These are phyloP conservation scores for Podaxis carcinomalis DNA, from an alignment of 768 basidiomycete species.

Conservation along the genomic window DNA sequence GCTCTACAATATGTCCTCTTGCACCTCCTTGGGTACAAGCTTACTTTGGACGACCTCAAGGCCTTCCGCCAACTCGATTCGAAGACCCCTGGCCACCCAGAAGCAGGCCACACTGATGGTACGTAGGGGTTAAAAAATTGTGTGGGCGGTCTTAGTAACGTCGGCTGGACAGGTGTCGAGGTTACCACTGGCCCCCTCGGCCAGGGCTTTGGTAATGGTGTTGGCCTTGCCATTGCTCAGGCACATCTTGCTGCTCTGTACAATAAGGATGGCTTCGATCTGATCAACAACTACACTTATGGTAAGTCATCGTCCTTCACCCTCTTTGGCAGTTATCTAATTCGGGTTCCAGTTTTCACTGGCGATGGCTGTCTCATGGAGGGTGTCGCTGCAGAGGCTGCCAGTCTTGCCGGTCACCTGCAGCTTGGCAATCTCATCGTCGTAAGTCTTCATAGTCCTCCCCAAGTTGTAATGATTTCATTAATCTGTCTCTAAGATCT, in stretches of 20 bases:
- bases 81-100: conserved; percentile 92
- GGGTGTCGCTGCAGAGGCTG: conserved; percentile 91
- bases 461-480: background rate
- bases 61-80: conserved; percentile 89
- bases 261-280: conserved; percentile 80
- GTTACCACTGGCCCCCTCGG: conserved; percentile 97
- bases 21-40: conserved; percentile 88
- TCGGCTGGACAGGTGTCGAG: conserved; percentile 52
- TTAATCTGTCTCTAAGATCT: conserved; percentile 49
- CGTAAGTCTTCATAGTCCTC: conserved; percentile 39
- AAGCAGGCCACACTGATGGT: conserved; percentile 55
- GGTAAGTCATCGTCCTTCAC: conserved; percentile 37
- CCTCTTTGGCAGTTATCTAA: conserved; percentile 7
- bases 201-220: conserved; percentile 90
- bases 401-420: conserved; percentile 89
- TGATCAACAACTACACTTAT: conserved; percentile 88
- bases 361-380: conserved; percentile 98
- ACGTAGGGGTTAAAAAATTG: conserved; percentile 2
- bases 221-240: conserved; percentile 91
- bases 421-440: conserved; percentile 91
- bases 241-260: conserved; percentile 86
- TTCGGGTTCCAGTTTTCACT: conserved; percentile 58
- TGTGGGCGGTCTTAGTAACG: background rate
- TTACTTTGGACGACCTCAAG: conserved; percentile 91
- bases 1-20: conserved; percentile 91